Evolutionary conservation across 2,329 filamentous ascomycete species (phyloP).

Genomic region (Tolypocladium amazonense): DNA sequence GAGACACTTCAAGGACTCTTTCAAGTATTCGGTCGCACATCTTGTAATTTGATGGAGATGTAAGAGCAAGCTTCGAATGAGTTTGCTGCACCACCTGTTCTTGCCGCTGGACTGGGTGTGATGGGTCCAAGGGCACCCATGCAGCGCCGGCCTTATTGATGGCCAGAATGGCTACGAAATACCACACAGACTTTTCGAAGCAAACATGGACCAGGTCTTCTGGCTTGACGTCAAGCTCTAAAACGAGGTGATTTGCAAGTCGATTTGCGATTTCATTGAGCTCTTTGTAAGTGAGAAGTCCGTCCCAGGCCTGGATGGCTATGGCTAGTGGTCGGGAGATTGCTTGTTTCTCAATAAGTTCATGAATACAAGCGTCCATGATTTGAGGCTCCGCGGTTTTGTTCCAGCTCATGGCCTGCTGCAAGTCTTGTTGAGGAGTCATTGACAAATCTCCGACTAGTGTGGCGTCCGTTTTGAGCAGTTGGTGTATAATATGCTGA

Average conservation of each 20-base stretch:
- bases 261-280: constrained; percentile 8
- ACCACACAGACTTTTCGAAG: constrained; percentile 3
- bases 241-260: constrained; percentile 3
- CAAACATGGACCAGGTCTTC: background rate
- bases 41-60: background rate
- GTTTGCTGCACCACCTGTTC: background rate
- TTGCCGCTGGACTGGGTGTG: background rate
- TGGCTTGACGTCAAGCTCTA: constrained; percentile 7
- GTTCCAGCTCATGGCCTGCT: background rate
- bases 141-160: constrained; percentile 7
- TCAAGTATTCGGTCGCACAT: background rate
- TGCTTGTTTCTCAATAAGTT: background rate
- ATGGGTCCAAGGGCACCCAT: constrained; percentile 4
- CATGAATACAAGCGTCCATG: background rate
- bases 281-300: constrained; percentile 26
- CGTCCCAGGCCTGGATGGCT: constrained; percentile 31
- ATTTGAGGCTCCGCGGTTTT: background rate
- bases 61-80: background rate
- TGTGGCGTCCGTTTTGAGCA: background rate
- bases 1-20: background rate
- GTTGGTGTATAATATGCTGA: background rate
- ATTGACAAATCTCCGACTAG: background rate
- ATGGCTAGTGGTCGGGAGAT: constrained; percentile 8
- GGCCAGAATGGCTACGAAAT: constrained; percentile 6
- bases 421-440: background rate